Percentiles rank a stretch among this genome's conserved stretches.
Evolutionary conservation across 345 rosid species (phyloP).

Genomic region (Arabidopsis suecica): DNA sequence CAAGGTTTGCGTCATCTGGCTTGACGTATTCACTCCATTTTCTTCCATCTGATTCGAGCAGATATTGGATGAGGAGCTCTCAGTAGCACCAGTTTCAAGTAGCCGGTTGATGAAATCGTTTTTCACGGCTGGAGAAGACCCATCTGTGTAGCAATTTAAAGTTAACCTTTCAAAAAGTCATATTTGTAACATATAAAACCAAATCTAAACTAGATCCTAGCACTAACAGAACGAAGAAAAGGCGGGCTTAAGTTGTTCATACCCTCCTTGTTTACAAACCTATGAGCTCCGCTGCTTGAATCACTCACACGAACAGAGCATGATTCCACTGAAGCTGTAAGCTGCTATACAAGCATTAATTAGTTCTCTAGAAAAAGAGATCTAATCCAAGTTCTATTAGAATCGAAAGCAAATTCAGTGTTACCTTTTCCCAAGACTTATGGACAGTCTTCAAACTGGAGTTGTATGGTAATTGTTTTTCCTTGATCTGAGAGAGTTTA

Average conservation of each 20-base stretch:
- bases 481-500: constrained; percentile 58
- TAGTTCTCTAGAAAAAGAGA: not conserved
- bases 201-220: constrained; percentile 7
- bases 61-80: constrained; percentile 62
- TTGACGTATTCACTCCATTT: constrained; percentile 46
- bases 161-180: constrained; percentile 40
- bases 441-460: constrained; percentile 64
- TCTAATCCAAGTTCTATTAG: too few species aligned
- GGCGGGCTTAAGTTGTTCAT: constrained; percentile 40
- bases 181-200: constrained; percentile 29
- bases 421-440: constrained; percentile 80
- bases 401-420: constrained; percentile 18
- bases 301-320: constrained; percentile 55
- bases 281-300: constrained; percentile 48
- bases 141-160: constrained; percentile 55
- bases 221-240: constrained; percentile 27
- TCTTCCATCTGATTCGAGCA: constrained; percentile 57
- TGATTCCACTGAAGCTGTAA: constrained; percentile 66
- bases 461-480: constrained; percentile 62
- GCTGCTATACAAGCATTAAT: constrained; percentile 53
- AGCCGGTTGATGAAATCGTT: constrained; percentile 77
- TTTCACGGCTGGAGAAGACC: constrained; percentile 48
- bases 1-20: constrained; percentile 55
- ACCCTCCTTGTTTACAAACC: constrained; percentile 52
- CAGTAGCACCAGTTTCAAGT: constrained; percentile 86